phyloP scores from a whole-genome alignment of 2,329 filamentous ascomycete species.

The Trichoderma simmonsii region DNA sequence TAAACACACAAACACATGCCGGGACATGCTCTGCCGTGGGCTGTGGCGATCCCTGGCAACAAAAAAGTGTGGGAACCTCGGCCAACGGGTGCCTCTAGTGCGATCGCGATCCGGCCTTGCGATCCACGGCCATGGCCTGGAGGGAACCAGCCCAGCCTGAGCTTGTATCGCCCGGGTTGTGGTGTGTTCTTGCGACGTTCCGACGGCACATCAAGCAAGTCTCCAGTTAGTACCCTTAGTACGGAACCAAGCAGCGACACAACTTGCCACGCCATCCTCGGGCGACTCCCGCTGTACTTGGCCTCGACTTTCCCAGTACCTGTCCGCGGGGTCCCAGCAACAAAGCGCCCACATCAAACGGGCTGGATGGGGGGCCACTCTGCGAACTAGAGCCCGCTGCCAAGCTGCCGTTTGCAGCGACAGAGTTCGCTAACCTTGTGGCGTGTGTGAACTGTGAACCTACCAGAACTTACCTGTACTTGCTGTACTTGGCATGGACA shows the following conservation, averaged over 20 bases:
- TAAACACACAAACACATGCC: not conserved
- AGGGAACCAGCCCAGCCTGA: not conserved
- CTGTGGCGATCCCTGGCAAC: not conserved
- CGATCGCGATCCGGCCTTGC: conserved; percentile 14
- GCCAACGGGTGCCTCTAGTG: not conserved
- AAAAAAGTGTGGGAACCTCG: not conserved
- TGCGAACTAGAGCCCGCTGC: not conserved
- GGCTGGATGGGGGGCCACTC: not conserved
- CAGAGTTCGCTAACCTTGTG: not conserved
- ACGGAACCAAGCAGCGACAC: not conserved
- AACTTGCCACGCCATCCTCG: not conserved
- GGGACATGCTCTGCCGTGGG: not conserved
- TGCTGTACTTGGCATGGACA: not conserved
- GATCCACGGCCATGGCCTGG: not conserved
- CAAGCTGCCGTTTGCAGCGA: not conserved
- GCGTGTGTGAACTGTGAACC: not conserved
- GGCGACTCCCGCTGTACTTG: not conserved
- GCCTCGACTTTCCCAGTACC: not conserved
- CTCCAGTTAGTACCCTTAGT: not conserved
- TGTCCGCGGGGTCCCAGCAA: not conserved
- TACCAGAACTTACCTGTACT: not conserved
- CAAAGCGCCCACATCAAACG: not conserved
- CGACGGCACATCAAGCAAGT: not conserved
- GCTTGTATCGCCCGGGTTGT: not conserved
- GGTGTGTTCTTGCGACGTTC: not conserved